A percentile compares a stretch with the other conserved stretches of the same genome.
Conservation (phyloP, 2,329 filamentous ascomycete species). For the Stagonosporopsis tanaceti region DNA sequence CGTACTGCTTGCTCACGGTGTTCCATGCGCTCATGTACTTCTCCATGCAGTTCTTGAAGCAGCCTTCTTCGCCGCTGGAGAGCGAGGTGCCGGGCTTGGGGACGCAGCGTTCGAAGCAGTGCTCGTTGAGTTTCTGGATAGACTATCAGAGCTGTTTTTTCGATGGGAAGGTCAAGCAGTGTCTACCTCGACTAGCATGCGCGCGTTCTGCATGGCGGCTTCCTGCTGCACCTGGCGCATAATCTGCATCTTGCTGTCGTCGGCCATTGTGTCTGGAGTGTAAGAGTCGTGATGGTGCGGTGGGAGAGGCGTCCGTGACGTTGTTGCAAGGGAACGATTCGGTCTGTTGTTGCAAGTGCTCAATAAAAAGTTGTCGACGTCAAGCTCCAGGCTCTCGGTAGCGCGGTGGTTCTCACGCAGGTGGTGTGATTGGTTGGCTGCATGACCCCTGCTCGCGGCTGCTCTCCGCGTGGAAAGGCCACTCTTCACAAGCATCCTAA, state of each 20-base stretch:
- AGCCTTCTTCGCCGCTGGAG: constrained; percentile 58
- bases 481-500: constrained; percentile 35
- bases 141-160: neutral
- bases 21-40: constrained; percentile 65
- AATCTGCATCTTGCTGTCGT: constrained; percentile 52
- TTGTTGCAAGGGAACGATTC: neutral
- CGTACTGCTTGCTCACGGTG: constrained; percentile 59
- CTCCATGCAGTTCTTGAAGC: constrained; percentile 62
- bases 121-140: constrained; percentile 62
- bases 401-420: constrained; percentile 7
- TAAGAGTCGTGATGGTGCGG: neutral
- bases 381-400: constrained; percentile 34
- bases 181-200: constrained; percentile 58
- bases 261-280: constrained; percentile 8
- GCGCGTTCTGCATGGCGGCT: constrained; percentile 60
- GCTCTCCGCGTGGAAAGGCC: constrained; percentile 43
- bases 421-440: neutral
- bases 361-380: constrained; percentile 41
- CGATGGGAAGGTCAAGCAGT: neutral
- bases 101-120: constrained; percentile 65
- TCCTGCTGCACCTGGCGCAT: constrained; percentile 63
- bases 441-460: constrained; percentile 12
- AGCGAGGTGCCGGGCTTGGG: constrained; percentile 61
- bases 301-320: neutral
- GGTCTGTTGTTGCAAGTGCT: neutral